Conservation (phyloP, 2,329 filamentous ascomycete genomes). For the Nemania sp. region DNA sequence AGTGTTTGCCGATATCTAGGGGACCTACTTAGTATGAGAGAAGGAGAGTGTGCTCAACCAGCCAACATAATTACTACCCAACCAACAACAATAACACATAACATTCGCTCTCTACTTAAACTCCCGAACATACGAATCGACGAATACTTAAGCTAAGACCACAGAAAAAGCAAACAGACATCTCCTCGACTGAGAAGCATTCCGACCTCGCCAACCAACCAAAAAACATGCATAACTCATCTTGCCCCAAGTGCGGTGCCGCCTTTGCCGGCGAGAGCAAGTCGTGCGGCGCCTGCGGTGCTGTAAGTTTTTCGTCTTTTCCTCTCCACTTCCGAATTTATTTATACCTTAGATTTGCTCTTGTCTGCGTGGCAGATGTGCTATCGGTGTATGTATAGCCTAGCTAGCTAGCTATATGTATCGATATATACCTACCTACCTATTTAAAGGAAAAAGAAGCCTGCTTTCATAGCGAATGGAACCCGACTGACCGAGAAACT, state of each 20-base stretch:
- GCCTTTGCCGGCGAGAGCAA: conserved; percentile 52
- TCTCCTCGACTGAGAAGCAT: conserved; percentile 26
- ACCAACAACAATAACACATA: too few species aligned
- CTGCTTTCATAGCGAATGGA: background rate
- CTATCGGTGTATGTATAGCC: background rate
- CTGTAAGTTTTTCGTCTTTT: conserved; percentile 55
- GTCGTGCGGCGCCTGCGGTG: conserved; percentile 60
- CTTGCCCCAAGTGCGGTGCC: conserved; percentile 63
- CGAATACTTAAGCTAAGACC: background rate
- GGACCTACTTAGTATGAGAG: too few species aligned
- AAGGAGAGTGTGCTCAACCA: too few species aligned
- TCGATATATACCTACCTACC: background rate
- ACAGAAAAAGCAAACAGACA: conserved; percentile 6
- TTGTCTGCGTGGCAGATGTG: background rate
- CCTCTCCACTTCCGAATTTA: background rate
- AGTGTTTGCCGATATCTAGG: background rate
- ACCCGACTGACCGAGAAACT: background rate
- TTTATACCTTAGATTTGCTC: too few species aligned
- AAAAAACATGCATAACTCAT: conserved; percentile 47
- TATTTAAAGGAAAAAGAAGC: too few species aligned
- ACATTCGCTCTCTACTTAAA: background rate
- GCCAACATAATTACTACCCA: too few species aligned
- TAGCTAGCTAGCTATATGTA: too few species aligned
- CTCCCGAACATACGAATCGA: background rate
- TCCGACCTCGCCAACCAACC: too few species aligned